Base-by-base conservation (phyloP, 495 filamentous ascomycete genomes). In the Podospora appendiculata region DNA sequence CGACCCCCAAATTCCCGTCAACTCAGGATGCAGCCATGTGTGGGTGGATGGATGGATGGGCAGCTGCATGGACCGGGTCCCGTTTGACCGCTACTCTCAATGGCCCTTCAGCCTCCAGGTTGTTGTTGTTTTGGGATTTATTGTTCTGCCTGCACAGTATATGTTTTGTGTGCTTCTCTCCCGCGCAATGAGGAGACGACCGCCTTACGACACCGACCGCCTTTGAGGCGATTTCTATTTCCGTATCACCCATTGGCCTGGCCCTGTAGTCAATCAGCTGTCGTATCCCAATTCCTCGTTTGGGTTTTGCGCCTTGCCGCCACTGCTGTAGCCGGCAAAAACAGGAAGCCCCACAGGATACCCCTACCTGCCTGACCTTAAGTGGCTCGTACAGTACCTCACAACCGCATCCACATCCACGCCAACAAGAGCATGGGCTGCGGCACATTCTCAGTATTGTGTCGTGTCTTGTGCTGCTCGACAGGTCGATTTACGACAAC, bases 191-290 rank as follows among this genome's bases (percentile, higher is more conserved):
- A 16, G 6, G 25, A 25, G 12, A 18, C 17, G 25, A 35, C 6
- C 3, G n/a, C 14, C 43, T 19, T 13, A 45, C 34, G 44, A 53
- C 54, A 60, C 25, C 25, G 25, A 25, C 60, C 63, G 63, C 63
- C 58, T 45, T 57, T 60, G 63, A 47, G 60, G 63, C 63, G 58
- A 63, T 18, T 55, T 45, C 50, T 38, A 49, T 51, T 55, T 32
- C 33, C 40, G 49, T 44, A 6, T n/a, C 43, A n/a, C 51, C 41
- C 47, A 58, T 64, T 64, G 56, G 61, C 48, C 25, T 25, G 25
- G 19, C 38, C 16, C 40, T 40, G 19, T 52, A 40, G 39, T 40
- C 43, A 41, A 47, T 57, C 58, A 57, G 58, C 56, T 57, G 47
- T 34, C 40, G 32, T 39, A 39, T 45, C 42, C 42, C 47, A 39